phyloP scores from a whole-genome alignment of 2,329 filamentous ascomycete species.

The Chrysoporthe austroafricana region DNA sequence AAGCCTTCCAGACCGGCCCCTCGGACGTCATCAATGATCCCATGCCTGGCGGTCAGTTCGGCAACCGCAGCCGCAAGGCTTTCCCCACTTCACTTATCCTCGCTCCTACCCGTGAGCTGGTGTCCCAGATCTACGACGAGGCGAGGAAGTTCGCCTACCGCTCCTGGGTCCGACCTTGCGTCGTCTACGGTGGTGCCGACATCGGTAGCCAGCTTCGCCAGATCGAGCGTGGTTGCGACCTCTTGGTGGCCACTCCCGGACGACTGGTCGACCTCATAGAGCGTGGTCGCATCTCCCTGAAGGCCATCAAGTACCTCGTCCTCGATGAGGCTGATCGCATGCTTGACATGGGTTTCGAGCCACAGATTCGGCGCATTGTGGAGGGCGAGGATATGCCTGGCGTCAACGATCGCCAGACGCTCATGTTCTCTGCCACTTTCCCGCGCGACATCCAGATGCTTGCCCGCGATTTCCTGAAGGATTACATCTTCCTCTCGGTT shows the following conservation, averaged over 20 bases:
- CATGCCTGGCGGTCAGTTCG: slow-evolving; percentile 59
- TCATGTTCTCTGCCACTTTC: slow-evolving; percentile 99
- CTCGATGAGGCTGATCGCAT: slow-evolving; percentile 99
- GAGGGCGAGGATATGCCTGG: slow-evolving; percentile 97
- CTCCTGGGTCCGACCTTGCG: slow-evolving; percentile 97
- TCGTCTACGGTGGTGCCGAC: slow-evolving; percentile 98
- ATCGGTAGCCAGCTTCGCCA: slow-evolving; percentile 97
- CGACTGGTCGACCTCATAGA: slow-evolving; percentile 98
- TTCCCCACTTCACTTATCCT: slow-evolving; percentile 96
- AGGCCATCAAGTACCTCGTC: slow-evolving; percentile 99
- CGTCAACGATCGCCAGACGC: slow-evolving; percentile 84
- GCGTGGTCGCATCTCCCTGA: slow-evolving; percentile 94
- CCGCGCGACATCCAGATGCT: slow-evolving; percentile 99
- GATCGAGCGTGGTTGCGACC: slow-evolving; percentile 95
- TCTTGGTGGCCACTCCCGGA: slow-evolving; percentile 95
- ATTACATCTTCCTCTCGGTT: slow-evolving; percentile 98
- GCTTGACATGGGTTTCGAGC: slow-evolving; percentile 99
- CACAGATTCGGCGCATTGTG: slow-evolving; percentile 97
- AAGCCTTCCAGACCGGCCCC: slow-evolving; percentile 90
- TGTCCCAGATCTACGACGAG: slow-evolving; percentile 98
- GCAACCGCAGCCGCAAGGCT: slow-evolving; percentile 92
- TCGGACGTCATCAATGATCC: slow-evolving; percentile 48
- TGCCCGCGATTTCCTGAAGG: slow-evolving; percentile 96
- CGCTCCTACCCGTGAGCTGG: slow-evolving; percentile 95
- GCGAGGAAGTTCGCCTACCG: slow-evolving; percentile 97